Conservation (phyloP, 2,329 filamentous ascomycete genomes). For the Aspergillus sp. region DNA sequence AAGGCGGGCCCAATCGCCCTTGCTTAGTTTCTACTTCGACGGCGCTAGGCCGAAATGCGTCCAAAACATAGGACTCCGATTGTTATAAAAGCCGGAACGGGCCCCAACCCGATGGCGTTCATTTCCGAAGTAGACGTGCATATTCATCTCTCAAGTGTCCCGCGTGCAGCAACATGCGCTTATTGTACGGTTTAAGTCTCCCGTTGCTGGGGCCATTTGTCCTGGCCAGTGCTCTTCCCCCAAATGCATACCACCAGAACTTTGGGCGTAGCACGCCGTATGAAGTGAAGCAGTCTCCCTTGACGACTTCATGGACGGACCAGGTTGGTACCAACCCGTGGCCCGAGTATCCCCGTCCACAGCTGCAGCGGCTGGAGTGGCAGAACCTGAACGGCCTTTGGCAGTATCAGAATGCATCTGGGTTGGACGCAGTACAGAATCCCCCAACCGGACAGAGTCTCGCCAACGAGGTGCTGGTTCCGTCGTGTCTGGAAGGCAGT, state of each 20-base stretch:
- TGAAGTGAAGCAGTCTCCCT: slow-evolving; percentile 32
- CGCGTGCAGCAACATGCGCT: background rate
- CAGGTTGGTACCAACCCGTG: slow-evolving; percentile 42
- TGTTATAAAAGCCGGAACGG: background rate
- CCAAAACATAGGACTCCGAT: background rate
- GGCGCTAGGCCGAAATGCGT: background rate
- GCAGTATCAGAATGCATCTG: slow-evolving; percentile 37
- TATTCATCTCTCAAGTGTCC: background rate
- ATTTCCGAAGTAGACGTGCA: background rate
- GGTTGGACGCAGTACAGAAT: slow-evolving; percentile 29
- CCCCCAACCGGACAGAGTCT: slow-evolving; percentile 41
- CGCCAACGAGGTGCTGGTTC: slow-evolving; percentile 41
- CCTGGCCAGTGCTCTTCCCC: background rate
- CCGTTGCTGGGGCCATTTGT: background rate
- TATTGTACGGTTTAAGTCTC: background rate
- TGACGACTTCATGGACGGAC: slow-evolving; percentile 40
- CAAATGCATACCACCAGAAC: background rate
- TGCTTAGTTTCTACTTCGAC: background rate
- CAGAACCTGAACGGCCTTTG: slow-evolving; percentile 44
- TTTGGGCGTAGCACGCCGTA: slow-evolving; percentile 16
- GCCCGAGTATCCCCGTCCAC: slow-evolving; percentile 44
- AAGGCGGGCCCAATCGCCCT: background rate
- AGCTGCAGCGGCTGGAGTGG: slow-evolving; percentile 41
- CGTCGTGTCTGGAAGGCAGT: slow-evolving; percentile 48
- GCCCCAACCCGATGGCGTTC: background rate